A percentile compares a stretch with the other conserved stretches of the same genome.
Evolutionary conservation across 805 yeast genomes (phyloP).

Genomic region (Candida nemodendra): DNA sequence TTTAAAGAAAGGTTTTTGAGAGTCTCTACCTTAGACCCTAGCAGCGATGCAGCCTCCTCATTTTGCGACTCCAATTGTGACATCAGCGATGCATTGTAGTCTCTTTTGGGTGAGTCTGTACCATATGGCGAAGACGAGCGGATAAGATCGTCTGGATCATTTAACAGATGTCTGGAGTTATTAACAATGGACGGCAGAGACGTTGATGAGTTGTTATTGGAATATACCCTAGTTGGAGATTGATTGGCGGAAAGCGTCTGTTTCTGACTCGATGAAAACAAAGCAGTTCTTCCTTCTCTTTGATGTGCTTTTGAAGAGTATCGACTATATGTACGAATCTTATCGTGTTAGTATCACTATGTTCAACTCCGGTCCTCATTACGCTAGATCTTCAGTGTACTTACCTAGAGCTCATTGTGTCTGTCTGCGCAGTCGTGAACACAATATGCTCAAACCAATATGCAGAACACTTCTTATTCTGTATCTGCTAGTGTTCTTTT

Average conservation of each 20-base stretch:
- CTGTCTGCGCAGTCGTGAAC: no score
- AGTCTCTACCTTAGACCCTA: constrained; percentile 53
- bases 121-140: constrained; percentile 45
- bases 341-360: constrained; percentile 14
- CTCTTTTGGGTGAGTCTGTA: constrained; percentile 28
- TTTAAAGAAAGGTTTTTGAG: constrained; percentile 53
- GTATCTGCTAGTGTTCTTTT: neutral
- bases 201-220: constrained; percentile 11
- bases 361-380: no score
- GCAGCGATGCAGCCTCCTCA: constrained; percentile 54
- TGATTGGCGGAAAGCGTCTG: constrained; percentile 15
- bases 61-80: constrained; percentile 66
- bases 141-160: constrained; percentile 9
- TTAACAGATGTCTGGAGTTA: neutral
- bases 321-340: no score
- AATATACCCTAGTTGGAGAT: constrained; percentile 12
- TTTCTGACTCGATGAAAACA: constrained; percentile 22
- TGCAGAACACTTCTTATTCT: neutral
- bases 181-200: constrained; percentile 11
- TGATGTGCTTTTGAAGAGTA: constrained; percentile 32
- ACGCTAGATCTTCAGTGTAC: no score
- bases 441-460: no score
- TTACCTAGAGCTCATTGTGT: constrained; percentile 26
- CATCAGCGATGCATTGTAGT: constrained; percentile 50
- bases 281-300: constrained; percentile 29